Conservation (phyloP, 192 early-diverging fungal genomes). For the Geosiphon pyriformis region DNA sequence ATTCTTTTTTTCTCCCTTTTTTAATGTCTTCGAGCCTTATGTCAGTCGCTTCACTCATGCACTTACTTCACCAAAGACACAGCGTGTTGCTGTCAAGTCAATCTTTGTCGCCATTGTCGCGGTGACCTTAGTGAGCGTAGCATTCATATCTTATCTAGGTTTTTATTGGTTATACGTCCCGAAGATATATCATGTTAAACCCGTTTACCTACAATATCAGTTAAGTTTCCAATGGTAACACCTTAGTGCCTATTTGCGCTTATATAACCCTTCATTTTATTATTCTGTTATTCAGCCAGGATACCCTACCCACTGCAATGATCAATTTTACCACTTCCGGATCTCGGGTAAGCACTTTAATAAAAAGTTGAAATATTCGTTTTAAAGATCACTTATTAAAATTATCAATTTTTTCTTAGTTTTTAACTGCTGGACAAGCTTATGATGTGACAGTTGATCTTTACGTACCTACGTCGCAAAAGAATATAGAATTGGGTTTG, state of each 20-base stretch:
- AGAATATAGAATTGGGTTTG: constrained; percentile 37
- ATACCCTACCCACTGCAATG: constrained; percentile 25
- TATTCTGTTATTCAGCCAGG: constrained; percentile 9
- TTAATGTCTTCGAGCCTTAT: constrained; percentile 35
- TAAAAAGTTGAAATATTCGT: not conserved
- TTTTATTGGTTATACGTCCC: constrained; percentile 45
- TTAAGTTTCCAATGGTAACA: not conserved
- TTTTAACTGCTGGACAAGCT: constrained; percentile 36
- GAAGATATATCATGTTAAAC: constrained; percentile 36
- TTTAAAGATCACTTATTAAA: not conserved
- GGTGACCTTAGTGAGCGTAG: constrained; percentile 26
- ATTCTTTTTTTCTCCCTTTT: constrained; percentile 38
- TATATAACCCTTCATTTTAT: not conserved
- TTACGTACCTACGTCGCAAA: constrained; percentile 36
- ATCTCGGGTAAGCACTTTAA: constrained; percentile 23
- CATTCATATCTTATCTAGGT: constrained; percentile 33
- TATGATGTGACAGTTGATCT: constrained; percentile 41
- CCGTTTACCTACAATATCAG: constrained; percentile 40
- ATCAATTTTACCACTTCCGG: constrained; percentile 37
- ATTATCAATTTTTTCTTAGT: constrained; percentile 25
- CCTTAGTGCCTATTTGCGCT: not conserved
- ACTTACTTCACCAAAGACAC: constrained; percentile 35
- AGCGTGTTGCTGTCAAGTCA: constrained; percentile 38
- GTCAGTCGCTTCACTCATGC: constrained; percentile 30
- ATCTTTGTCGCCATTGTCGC: constrained; percentile 29